These are phyloP conservation scores for Hepatocystis sp. DNA, from an alignment of 169 alveolate genomes.

Conservation along the genomic window DNA sequence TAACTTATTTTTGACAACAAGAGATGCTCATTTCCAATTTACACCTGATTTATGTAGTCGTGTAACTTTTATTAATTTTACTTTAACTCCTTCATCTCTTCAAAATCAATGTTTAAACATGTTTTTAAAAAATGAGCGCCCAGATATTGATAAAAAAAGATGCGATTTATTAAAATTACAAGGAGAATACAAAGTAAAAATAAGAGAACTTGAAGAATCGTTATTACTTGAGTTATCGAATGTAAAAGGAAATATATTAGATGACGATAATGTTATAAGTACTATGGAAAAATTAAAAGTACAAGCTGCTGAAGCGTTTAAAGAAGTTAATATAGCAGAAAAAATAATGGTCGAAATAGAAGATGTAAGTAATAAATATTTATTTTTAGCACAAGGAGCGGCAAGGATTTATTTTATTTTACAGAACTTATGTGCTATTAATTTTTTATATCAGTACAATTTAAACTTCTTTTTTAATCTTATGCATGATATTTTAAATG, in stretches of 20 bases:
- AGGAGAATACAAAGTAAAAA: slow-evolving; percentile 91
- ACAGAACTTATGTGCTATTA: slow-evolving; percentile 90
- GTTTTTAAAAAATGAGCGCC: slow-evolving; percentile 95
- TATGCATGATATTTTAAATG: slow-evolving; percentile 81
- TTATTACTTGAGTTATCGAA: slow-evolving; percentile 95
- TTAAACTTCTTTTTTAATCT: slow-evolving; percentile 94
- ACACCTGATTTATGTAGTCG: slow-evolving; percentile 98
- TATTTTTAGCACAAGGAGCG: slow-evolving; percentile 91
- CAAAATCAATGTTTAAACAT: slow-evolving; percentile 94
- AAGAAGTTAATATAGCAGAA: slow-evolving; percentile 94
- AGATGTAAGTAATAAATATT: slow-evolving; percentile 89
- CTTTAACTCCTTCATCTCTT: slow-evolving; percentile 96
- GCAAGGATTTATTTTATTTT: slow-evolving; percentile 90
- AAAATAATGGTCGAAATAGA: slow-evolving; percentile 94
- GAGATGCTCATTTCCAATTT: slow-evolving; percentile 95
- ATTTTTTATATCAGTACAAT: slow-evolving; percentile 95
- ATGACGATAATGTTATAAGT: slow-evolving; percentile 93
- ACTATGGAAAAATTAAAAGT: slow-evolving; percentile 92
- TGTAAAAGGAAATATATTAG: slow-evolving; percentile 96
- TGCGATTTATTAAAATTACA: slow-evolving; percentile 94
- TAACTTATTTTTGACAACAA: slow-evolving; percentile 95
- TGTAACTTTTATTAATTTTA: slow-evolving; percentile 97
- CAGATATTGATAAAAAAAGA: slow-evolving; percentile 96
- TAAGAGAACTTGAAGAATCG: slow-evolving; percentile 97
- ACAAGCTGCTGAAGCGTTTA: slow-evolving; percentile 94